Base-by-base conservation (phyloP, 2,329 filamentous ascomycete genomes). In the Trichoderma aggressivum region DNA sequence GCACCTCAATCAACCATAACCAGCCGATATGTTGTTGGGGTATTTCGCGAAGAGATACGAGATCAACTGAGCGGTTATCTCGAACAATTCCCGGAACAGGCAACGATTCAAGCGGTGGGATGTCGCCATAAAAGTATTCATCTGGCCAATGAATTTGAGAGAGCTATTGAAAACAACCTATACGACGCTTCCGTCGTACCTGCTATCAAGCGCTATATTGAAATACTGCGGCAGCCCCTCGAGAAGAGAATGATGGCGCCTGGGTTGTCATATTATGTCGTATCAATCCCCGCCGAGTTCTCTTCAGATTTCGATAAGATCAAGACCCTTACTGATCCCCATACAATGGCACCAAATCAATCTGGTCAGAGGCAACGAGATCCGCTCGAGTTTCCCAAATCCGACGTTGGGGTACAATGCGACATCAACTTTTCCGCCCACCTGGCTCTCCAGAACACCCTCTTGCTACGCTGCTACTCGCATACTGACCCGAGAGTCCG, bases 371-470 rank as follows among this genome's bases (percentile, higher is more conserved):
- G 82, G 34, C 88, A 87, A 77, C 83, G 81, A 71, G 87, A 90
- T 75, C 84, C 84, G 28, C 86, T 97, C 2, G 93, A 96, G 79
- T 95, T 95, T 71, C 92, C 92, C 7, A 93, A 93, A 77, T 84
- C 84, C 10, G 91, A 90, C 5, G 88, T 91, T 32, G 94, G 94
- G n/a, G 92, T 95, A 16, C 92, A 94, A 78, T 96, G 93, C 78
- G 94, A 97, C 78, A 93, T 98, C 84, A 97, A 97, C 80, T 97
- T 97, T 78, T 92, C 92, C 1, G 94, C 94, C 21, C 89, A 92
- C 58, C 87, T 97, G 3, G 94, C 91, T 2, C 84, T 97, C 3
- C 91, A 96, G 74, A 97, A 97, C 79, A 97, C 94, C 0, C 83
- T 89, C 39, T 88, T 98, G 50, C 86, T 98, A 34, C 89, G 92